Evolutionary conservation across 2,329 filamentous ascomycete species (phyloP).

Genomic region (Cladophialophora bantiana): DNA sequence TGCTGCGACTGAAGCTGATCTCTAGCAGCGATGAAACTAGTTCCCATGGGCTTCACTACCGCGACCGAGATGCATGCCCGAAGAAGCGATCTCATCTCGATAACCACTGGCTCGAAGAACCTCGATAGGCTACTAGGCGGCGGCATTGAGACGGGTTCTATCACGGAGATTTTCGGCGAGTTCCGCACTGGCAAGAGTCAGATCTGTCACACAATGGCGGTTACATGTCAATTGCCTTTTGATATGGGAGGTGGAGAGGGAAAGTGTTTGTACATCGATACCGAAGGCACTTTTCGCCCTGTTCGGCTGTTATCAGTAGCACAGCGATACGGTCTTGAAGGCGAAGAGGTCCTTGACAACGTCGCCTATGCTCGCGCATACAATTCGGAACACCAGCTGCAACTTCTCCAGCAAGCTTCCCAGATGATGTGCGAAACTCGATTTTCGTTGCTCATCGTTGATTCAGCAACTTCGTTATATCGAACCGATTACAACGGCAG

Average conservation of each 20-base stretch:
- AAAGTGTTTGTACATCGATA: slow-evolving; percentile 98
- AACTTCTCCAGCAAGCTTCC: slow-evolving; percentile 91
- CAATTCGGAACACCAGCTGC: slow-evolving; percentile 97
- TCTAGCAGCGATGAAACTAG: slow-evolving; percentile 81
- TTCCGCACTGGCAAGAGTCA: slow-evolving; percentile 98
- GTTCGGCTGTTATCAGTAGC: slow-evolving; percentile 90
- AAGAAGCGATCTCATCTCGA: slow-evolving; percentile 94
- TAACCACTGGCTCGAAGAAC: slow-evolving; percentile 97
- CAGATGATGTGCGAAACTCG: slow-evolving; percentile 99
- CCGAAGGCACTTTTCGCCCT: slow-evolving; percentile 94
- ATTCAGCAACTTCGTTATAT: slow-evolving; percentile 94
- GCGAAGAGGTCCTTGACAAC: slow-evolving; percentile 97
- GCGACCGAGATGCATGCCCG: slow-evolving; percentile 99
- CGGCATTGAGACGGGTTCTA: slow-evolving; percentile 94
- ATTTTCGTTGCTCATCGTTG: slow-evolving; percentile 93
- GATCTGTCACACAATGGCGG: slow-evolving; percentile 97
- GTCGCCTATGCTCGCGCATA: slow-evolving; percentile 97
- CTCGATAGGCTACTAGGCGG: slow-evolving; percentile 93
- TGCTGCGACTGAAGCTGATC: slow-evolving; percentile 26
- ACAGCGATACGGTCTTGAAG: slow-evolving; percentile 90
- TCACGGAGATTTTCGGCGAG: slow-evolving; percentile 97
- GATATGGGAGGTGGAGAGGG: slow-evolving; percentile 99
- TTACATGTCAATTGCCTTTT: slow-evolving; percentile 96
- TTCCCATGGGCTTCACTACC: slow-evolving; percentile 98
- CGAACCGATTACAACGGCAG: slow-evolving; percentile 96